phyloP scores from a whole-genome alignment of 176 grass and related monocot species.

The Lolium multiflorum region DNA sequence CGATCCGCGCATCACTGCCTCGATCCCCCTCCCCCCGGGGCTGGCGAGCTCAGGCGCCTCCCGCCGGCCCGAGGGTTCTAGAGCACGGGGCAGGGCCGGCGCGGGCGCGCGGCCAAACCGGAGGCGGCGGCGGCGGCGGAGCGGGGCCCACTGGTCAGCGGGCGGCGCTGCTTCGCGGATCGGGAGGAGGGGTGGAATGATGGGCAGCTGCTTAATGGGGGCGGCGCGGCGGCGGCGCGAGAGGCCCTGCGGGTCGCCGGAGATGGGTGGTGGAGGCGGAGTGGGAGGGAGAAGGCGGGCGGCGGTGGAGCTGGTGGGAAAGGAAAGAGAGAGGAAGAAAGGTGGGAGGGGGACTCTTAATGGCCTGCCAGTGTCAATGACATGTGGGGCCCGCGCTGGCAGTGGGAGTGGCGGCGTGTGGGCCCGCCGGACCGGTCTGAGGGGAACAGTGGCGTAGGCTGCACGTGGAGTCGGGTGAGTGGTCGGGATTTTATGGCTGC shows the following conservation, averaged over 20 bases:
- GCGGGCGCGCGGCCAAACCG: background rate
- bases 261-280: conserved; percentile 32
- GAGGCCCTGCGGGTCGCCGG: conserved; percentile 13
- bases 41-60: background rate
- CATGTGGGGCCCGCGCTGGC: background rate
- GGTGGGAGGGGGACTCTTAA: conserved; percentile 30
- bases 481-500: conserved; percentile 16
- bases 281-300: background rate
- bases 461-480: conserved; percentile 1
- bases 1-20: conserved; percentile 57
- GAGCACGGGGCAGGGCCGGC: background rate
- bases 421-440: background rate
- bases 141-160: conserved; percentile 21
- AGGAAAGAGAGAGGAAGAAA: background rate
- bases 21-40: conserved; percentile 35
- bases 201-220: conserved; percentile 4
- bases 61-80: background rate
- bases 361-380: conserved; percentile 6
- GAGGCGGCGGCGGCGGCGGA: background rate
- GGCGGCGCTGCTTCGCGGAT: conserved; percentile 38
- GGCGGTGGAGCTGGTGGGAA: conserved; percentile 45
- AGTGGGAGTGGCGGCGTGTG: background rate
- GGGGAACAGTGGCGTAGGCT: background rate
- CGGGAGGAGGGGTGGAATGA: conserved; percentile 17
- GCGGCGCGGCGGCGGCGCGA: background rate